These are phyloP conservation scores for Ocimum tenuiflorum DNA, from an alignment of 257 asterid genomes.

Conservation along the genomic window DNA sequence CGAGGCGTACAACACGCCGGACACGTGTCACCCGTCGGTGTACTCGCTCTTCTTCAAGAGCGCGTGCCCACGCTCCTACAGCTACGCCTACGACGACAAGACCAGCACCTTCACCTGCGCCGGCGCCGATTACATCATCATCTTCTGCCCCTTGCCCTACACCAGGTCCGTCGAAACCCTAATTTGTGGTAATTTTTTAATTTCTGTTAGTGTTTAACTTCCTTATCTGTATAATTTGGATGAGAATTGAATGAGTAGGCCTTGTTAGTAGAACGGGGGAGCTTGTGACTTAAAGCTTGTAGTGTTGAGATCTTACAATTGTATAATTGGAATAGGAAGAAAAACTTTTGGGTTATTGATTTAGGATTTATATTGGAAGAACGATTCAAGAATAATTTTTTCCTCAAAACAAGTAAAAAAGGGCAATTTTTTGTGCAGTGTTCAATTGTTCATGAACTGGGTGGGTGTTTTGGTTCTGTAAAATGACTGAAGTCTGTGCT, in stretches of 20 bases:
- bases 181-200: background rate
- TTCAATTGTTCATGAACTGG: no score
- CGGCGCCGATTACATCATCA: conserved; percentile 71
- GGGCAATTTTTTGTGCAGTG: no score
- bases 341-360: background rate
- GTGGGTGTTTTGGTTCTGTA: no score
- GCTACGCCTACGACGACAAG: conserved; percentile 87
- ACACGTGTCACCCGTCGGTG: conserved; percentile 74
- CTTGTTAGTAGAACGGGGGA: background rate
- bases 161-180: conserved; percentile 49
- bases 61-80: conserved; percentile 89
- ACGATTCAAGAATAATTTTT: no score
- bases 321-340: background rate
- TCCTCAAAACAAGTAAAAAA: no score
- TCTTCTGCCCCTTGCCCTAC: conserved; percentile 86
- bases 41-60: conserved; percentile 77
- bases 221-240: background rate
- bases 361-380: background rate
- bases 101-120: conserved; percentile 95
- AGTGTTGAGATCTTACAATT: background rate
- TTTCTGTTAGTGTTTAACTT: background rate
- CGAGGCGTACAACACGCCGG: conserved; percentile 74
- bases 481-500: no score
- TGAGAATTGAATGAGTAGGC: background rate
- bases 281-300: background rate